These are phyloP conservation scores for Zygosaccharomyces kombuchaensis DNA, from an alignment of 805 yeast genomes.

Conservation along the genomic window DNA sequence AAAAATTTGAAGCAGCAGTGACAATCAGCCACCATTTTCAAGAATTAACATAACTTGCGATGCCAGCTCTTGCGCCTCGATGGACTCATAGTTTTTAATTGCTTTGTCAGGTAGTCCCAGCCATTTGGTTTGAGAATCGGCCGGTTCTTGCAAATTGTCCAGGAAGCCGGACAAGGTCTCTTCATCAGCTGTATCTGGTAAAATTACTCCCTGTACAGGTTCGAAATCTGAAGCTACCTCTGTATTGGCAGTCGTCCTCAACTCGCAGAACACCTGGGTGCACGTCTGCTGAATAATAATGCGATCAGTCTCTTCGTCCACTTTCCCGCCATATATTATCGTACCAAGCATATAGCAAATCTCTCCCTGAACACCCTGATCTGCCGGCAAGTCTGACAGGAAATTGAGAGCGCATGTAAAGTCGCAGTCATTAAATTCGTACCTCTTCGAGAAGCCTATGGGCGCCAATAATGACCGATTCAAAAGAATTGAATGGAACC, in stretches of 20 bases:
- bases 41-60: conserved; percentile 2
- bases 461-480: conserved; percentile 60
- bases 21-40: neutral
- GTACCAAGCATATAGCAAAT: conserved; percentile 10
- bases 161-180: conserved; percentile 4
- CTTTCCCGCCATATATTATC: conserved; percentile 44
- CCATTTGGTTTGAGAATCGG: conserved; percentile 13
- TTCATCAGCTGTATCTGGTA: conserved; percentile 8
- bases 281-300: conserved; percentile 17
- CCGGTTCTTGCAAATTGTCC: conserved; percentile 9
- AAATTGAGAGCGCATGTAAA: conserved; percentile 45
- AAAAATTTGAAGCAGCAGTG: neutral
- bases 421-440: conserved; percentile 77
- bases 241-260: neutral
- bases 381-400: conserved; percentile 32
- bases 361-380: neutral
- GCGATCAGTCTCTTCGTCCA: conserved; percentile 42
- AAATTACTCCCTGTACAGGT: conserved; percentile 12
- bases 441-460: conserved; percentile 52
- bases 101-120: conserved; percentile 10
- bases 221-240: conserved; percentile 6
- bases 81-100: conserved; percentile 6
- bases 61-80: conserved; percentile 7
- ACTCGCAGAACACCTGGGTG: conserved; percentile 9
- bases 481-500: conserved; percentile 65